Evolutionary conservation across 2,329 filamentous ascomycete genomes (phyloP).

Genomic region (Verticillium dahliae): DNA sequence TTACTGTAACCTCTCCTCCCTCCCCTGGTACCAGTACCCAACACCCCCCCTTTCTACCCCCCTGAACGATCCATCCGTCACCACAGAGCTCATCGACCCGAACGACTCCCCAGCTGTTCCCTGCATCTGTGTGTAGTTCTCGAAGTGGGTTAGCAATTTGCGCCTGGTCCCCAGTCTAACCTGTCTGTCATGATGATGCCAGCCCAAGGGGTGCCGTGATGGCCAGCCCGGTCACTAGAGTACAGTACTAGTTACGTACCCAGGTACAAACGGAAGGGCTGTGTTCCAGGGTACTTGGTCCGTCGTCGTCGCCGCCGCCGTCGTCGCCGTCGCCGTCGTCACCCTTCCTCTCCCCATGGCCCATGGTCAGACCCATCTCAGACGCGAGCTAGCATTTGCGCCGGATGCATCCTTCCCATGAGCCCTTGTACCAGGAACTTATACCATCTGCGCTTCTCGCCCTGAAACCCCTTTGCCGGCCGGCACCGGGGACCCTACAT

Average conservation of each 20-base stretch:
- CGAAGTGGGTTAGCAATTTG: neutral
- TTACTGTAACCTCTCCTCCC: too few relatives aligned
- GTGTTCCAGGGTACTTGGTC: neutral
- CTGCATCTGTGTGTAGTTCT: neutral
- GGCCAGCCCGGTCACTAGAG: neutral
- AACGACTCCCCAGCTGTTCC: neutral
- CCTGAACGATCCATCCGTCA: neutral
- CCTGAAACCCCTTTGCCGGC: neutral
- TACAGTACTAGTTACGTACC: neutral
- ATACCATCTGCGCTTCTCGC: neutral
- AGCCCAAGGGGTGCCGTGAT: neutral
- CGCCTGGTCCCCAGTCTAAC: neutral
- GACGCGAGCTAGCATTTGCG: neutral
- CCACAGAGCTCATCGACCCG: neutral
- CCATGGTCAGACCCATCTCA: neutral
- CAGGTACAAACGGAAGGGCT: neutral
- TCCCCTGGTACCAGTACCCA: neutral
- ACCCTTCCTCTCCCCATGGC: neutral
- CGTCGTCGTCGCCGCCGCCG: neutral
- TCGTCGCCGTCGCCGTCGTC: neutral
- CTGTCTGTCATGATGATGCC: constrained; percentile 2
- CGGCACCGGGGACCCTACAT: neutral
- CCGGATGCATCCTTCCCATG: neutral
- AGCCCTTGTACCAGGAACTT: neutral
- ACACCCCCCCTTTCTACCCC: neutral